Evolutionary conservation across 106 monocot genomes (phyloP).

Genomic region (Dendrobium nobile): DNA sequence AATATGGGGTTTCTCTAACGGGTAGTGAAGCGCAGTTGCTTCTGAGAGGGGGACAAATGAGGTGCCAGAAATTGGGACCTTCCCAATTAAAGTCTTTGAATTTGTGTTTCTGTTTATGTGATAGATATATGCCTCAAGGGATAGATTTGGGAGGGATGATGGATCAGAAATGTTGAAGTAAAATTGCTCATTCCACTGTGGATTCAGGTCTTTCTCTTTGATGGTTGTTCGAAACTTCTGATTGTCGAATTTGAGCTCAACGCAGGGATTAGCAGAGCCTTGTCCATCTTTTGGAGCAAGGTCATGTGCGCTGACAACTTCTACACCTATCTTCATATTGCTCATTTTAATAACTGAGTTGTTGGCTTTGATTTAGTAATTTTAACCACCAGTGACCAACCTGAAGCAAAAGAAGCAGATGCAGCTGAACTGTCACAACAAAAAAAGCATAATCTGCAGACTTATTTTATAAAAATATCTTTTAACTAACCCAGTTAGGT

Average conservation of each 20-base stretch:
- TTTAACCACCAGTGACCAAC: too few relatives aligned
- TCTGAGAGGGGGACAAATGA: slow-evolving; percentile 39
- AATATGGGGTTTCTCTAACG: slow-evolving; percentile 56
- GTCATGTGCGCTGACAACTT: slow-evolving; percentile 62
- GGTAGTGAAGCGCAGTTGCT: slow-evolving; percentile 41
- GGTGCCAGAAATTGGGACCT: slow-evolving; percentile 39
- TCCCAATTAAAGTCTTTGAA: slow-evolving; percentile 47
- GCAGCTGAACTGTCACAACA: too few relatives aligned
- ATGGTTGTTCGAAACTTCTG: slow-evolving; percentile 49
- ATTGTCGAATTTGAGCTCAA: slow-evolving; percentile 74
- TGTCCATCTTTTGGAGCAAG: slow-evolving; percentile 85
- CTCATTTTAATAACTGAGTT: too few relatives aligned
- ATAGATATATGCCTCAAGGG: slow-evolving; percentile 63
- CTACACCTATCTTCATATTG: slow-evolving; percentile 41
- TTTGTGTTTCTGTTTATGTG: slow-evolving; percentile 21
- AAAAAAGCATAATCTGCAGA: too few relatives aligned
- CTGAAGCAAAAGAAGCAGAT: too few relatives aligned
- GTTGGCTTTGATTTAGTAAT: slow-evolving; percentile 4
- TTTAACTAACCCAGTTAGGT: too few relatives aligned
- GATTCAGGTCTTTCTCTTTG: slow-evolving; percentile 65
- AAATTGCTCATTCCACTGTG: slow-evolving; percentile 69
- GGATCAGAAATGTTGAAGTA: slow-evolving; percentile 51
- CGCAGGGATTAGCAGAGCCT: slow-evolving; percentile 71
- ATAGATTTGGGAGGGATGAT: slow-evolving; percentile 49
- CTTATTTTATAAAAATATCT: too few relatives aligned